Conservation (phyloP, 768 basidiomycete genomes). For the Ramaria sp. region DNA sequence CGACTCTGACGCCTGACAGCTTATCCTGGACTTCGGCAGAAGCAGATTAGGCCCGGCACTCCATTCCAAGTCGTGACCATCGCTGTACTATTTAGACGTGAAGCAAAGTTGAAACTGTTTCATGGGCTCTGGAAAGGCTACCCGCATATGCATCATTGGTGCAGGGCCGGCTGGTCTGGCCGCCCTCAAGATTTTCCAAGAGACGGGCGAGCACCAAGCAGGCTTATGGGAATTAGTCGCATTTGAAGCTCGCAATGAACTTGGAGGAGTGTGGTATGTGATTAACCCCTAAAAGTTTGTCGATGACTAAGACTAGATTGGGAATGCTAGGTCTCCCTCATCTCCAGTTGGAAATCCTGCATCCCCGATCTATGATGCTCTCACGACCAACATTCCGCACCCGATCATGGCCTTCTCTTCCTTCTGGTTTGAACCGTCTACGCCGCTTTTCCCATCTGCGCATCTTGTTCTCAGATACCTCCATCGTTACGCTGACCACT, state of each 20-base stretch:
- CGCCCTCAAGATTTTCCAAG: conserved; percentile 51
- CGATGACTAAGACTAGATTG: conserved; percentile 12
- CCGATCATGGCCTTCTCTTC: conserved; percentile 62
- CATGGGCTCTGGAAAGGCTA: neutral
- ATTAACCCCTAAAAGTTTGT: neutral
- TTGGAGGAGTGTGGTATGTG: conserved; percentile 73
- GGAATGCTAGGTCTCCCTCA: conserved; percentile 39
- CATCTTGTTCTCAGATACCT: conserved; percentile 58
- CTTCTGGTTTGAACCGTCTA: conserved; percentile 59
- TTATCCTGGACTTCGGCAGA: too few relatives aligned
- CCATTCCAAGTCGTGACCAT: too few relatives aligned
- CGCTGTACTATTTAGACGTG: too few relatives aligned
- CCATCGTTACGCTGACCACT: conserved; percentile 50
- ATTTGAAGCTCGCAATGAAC: conserved; percentile 52
- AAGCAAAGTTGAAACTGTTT: too few relatives aligned
- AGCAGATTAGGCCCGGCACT: too few relatives aligned
- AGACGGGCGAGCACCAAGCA: conserved; percentile 43
- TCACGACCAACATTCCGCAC: conserved; percentile 77
- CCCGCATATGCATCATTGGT: conserved; percentile 38
- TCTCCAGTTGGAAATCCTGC: conserved; percentile 37
- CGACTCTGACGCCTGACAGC: too few relatives aligned
- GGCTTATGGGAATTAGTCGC: conserved; percentile 54
- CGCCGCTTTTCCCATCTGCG: conserved; percentile 59
- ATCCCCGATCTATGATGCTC: conserved; percentile 67
- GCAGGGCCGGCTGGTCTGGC: conserved; percentile 70